Percentiles rank a stretch among this genome's conserved stretches.
These are phyloP conservation scores for Epichloe elymi DNA, from an alignment of 2,329 filamentous ascomycete species.

Conservation along the genomic window DNA sequence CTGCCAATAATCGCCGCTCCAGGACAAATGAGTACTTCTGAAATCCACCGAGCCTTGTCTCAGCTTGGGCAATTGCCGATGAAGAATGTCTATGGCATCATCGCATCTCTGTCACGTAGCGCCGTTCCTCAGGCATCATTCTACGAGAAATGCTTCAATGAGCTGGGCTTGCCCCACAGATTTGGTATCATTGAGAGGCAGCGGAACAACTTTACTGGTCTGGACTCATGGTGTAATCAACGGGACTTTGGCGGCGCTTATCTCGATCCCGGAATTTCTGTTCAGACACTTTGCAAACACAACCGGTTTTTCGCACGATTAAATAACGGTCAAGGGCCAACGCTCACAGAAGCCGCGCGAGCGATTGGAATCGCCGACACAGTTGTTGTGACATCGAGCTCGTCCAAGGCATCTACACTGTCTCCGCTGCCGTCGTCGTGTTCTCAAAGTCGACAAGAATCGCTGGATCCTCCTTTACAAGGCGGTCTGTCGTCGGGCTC, in stretches of 20 bases:
- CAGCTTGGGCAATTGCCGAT: constrained; percentile 70
- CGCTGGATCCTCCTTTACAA: constrained; percentile 9
- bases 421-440: constrained; percentile 37
- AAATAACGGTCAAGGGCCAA: constrained; percentile 37
- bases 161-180: constrained; percentile 73
- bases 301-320: constrained; percentile 37
- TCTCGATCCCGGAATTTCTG: constrained; percentile 57
- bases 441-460: constrained; percentile 24
- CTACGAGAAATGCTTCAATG: constrained; percentile 73
- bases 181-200: constrained; percentile 64
- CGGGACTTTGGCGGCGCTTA: constrained; percentile 72
- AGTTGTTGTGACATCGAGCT: constrained; percentile 47
- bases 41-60: constrained; percentile 69
- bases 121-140: constrained; percentile 65
- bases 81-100: constrained; percentile 70
- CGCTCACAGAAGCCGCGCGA: constrained; percentile 61
- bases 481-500: constrained; percentile 33
- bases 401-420: constrained; percentile 29
- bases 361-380: constrained; percentile 75
- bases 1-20: constrained; percentile 75
- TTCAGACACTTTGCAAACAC: constrained; percentile 45
- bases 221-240: constrained; percentile 61
- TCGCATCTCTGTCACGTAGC: constrained; percentile 49
- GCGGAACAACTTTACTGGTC: constrained; percentile 46
- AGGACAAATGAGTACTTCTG: constrained; percentile 71